Evolutionary conservation across 306 rosid genomes (phyloP), one percentile per base, ranked within the genome.

Genomic region (Ormosia semicastrata): DNA sequence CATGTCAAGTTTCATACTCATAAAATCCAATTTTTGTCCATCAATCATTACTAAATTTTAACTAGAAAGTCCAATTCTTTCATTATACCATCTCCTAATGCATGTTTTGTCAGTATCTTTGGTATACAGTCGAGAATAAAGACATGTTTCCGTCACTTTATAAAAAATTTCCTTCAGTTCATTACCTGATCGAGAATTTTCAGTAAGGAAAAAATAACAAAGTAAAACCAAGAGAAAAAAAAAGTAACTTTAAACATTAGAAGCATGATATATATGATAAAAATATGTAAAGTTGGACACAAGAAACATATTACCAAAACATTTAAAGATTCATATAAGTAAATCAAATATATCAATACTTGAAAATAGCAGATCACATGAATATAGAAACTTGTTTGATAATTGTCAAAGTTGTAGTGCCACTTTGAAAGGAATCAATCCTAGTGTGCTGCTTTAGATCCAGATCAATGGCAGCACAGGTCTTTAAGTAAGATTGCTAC

Each of bases 371-470:
- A 58, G 39, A 73, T 65, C 98, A n/a, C n/a, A n/a, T n/a, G n/a
- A n/a, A n/a, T n/a, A n/a, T n/a, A n/a, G n/a, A n/a, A n/a, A n/a
- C n/a, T 97, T 94, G 97, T 77, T 89, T 94, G 86, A 93, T 89
- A n/a, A 93, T 78, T 50, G 97, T 88, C 87, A 91, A 79, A 47
- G 97, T 97, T 5, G 97, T 93, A 1, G 95, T 62, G 30, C 98
- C 97, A 72, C 98, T 94, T 65, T 11, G 40, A 54, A 88, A 91
- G 39, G 97, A 88, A 88, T 93, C 87, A 34, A 93, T 79, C 8
- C 86, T 80, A 5, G 94, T 56, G 18, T 92, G 90, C 33, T 77
- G 85, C 86, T 94, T 91, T 34, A 94, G 91, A 86, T 94, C 93
- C 65, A 67, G 86, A 77, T 94, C 97, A 79, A 90, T 75, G 5